Percentiles rank a stretch among this genome's conserved stretches.
These are phyloP conservation scores for Hyphopichia burtonii DNA, from an alignment of 1,139 yeast species.

Conservation along the genomic window DNA sequence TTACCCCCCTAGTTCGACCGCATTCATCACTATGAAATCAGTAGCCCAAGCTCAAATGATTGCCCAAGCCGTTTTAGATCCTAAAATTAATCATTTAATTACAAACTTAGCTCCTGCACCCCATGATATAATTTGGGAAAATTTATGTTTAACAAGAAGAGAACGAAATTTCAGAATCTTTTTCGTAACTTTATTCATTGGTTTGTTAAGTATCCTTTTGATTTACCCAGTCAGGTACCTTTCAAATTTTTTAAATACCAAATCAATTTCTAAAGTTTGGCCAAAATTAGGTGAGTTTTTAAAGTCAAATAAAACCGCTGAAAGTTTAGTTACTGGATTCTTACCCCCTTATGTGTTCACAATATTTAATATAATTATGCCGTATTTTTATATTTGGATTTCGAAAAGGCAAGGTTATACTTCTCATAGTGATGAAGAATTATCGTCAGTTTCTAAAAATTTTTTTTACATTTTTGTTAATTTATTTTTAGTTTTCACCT, in stretches of 20 bases:
- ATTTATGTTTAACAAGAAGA: slow-evolving; percentile 57
- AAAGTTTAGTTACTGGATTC: slow-evolving; percentile 71
- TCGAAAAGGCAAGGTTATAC: slow-evolving; percentile 72
- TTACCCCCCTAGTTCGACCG: slow-evolving; percentile 61
- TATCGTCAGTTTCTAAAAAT: slow-evolving; percentile 75
- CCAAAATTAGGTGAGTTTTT: slow-evolving; percentile 70
- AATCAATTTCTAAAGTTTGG: slow-evolving; percentile 67
- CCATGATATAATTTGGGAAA: slow-evolving; percentile 80
- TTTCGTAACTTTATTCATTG: slow-evolving; percentile 61
- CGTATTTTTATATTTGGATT: slow-evolving; percentile 71
- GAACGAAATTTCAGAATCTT: slow-evolving; percentile 61
- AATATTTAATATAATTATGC: slow-evolving; percentile 66
- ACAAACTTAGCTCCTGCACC: slow-evolving; percentile 87
- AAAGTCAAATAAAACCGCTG: slow-evolving; percentile 53
- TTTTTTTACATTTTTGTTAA: slow-evolving; percentile 83
- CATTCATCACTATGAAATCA: slow-evolving; percentile 81
- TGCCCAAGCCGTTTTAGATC: slow-evolving; percentile 85
- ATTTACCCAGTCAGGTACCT: slow-evolving; percentile 73
- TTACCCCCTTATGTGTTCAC: slow-evolving; percentile 78
- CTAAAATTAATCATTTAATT: slow-evolving; percentile 68
- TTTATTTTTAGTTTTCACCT: slow-evolving; percentile 78
- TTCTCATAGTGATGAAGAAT: slow-evolving; percentile 78
- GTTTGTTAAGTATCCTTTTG: slow-evolving; percentile 62
- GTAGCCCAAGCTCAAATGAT: slow-evolving; percentile 89
- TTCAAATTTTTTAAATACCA: slow-evolving; percentile 68